Evolutionary conservation across 1,284 basidiomycete genomes (phyloP), one percentile per base, ranked within the genome.

Genomic region (Stygiomarasmius scandens): DNA sequence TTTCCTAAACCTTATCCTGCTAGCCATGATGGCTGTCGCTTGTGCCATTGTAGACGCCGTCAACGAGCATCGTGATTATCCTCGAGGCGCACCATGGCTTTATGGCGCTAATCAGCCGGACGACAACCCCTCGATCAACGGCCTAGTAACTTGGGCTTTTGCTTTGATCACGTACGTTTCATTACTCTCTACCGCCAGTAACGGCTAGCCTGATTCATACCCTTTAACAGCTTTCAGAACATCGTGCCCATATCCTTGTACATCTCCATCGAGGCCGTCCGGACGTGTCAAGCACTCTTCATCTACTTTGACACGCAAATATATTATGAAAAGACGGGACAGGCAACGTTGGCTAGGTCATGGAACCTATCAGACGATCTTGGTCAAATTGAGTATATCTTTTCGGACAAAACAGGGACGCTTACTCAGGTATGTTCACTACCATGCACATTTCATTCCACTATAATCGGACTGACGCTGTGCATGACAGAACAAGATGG

Each of bases 361-460:
- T 99, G 96, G 92, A 99, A 96, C 69, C 73, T 99, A 63, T 95
- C 96, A 6, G 97, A 99, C 74, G 97, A 99, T 70, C 80, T 97
- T n/a, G 95, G 95, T 20, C 95, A 97, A 74, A 93, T 97, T 64
- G 86, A 96, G 72, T 97, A 96, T 76, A 89, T 97, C 62, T 95
- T 97, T 71, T 93, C 92, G 23, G 96, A 99, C 79, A 99, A 99
- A 79, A 99, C 96, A 0, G 96, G 96, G 22, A 99, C 96, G 1
- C 77, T 98, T 55, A 99, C 97, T 1, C 89, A 91, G 77, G 88
- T 82, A 68, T 54, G 77, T 20, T 43, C 22, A 22, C 56, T 20
- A 22, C 19, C 44, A 14, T 24, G 11, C 20, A 2, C 24, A 34
- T n/a, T 48, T 20, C 25, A 12, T 46, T 55, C 55, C 55, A 49